phyloP scores from a whole-genome alignment of 140 eudicot genomes.

The Oenanthe javanica region DNA sequence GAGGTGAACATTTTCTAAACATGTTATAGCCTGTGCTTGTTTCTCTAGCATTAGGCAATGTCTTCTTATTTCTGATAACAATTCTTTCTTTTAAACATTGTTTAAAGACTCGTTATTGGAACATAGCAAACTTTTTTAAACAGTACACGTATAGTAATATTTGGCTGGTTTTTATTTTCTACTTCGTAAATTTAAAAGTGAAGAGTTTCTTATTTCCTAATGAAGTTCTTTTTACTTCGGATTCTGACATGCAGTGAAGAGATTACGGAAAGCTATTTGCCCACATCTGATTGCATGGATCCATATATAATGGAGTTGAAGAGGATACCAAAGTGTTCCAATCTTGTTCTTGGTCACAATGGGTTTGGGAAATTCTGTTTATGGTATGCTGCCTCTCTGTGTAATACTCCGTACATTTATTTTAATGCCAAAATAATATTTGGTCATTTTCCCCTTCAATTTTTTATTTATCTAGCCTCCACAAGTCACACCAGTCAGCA shows the following conservation, averaged over 20 bases:
- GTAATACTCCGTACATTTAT: background rate
- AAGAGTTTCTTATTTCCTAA: background rate
- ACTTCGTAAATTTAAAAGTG: background rate
- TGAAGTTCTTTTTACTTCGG: conserved; percentile 7
- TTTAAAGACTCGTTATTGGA: background rate
- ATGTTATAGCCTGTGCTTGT: background rate
- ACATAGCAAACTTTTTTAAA: background rate
- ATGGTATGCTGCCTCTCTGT: conserved; percentile 46
- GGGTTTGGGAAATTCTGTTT: conserved; percentile 69
- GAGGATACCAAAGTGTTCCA: conserved; percentile 53
- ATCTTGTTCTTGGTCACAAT: conserved; percentile 67
- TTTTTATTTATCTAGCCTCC: background rate
- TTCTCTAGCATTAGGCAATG: background rate
- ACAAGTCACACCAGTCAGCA: background rate
- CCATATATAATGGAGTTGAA: conserved; percentile 53
- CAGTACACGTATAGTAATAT: background rate
- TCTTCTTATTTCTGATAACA: background rate
- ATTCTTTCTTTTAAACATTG: background rate
- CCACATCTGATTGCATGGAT: conserved; percentile 48
- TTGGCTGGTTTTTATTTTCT: background rate
- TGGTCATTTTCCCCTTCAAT: background rate
- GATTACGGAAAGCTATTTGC: conserved; percentile 48
- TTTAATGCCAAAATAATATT: conserved; percentile 4
- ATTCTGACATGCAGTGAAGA: conserved; percentile 41
- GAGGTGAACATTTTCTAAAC: conserved; percentile 45